Percentiles rank a stretch among this genome's conserved stretches.
These are phyloP conservation scores for Boechera stricta DNA, from an alignment of 345 rosid species.

Conservation along the genomic window DNA sequence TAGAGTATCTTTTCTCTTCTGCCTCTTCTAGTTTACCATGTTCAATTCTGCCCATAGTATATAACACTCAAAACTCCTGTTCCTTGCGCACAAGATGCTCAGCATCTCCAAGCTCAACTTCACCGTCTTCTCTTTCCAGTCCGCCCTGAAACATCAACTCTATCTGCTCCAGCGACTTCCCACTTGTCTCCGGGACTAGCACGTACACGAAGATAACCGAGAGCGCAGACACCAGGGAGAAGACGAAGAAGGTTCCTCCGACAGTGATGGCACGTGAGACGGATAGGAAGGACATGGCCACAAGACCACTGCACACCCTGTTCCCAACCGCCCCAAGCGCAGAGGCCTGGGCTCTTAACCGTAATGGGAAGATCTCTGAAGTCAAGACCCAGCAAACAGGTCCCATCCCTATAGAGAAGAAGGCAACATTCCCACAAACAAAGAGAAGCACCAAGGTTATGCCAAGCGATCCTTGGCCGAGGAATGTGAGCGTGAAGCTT, in stretches of 20 bases:
- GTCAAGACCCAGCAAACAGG: conserved; percentile 88
- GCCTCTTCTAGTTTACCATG: conserved; percentile 23
- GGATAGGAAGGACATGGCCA: conserved; percentile 84
- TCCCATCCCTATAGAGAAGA: conserved; percentile 84
- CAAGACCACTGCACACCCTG: conserved; percentile 74
- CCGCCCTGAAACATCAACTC: conserved; percentile 61
- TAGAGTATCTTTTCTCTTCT: neutral
- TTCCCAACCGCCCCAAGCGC: conserved; percentile 85
- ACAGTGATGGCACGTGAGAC: conserved; percentile 63
- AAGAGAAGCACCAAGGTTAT: conserved; percentile 56
- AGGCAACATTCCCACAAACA: conserved; percentile 80
- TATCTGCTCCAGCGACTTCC: conserved; percentile 82
- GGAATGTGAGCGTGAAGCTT: conserved; percentile 60
- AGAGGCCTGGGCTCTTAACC: conserved; percentile 78
- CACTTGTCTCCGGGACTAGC: conserved; percentile 78
- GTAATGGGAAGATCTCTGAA: conserved; percentile 77
- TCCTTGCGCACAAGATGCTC: conserved; percentile 72
- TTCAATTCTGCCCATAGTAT: conserved; percentile 9
- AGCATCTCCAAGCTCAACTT: conserved; percentile 73
- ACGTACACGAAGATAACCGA: conserved; percentile 65
- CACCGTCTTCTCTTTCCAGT: conserved; percentile 47
- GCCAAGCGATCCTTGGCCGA: conserved; percentile 55
- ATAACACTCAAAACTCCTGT: conserved; percentile 29
- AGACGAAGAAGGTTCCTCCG: conserved; percentile 69
- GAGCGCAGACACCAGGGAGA: conserved; percentile 63